Conservation (phyloP, 2,329 filamentous ascomycete species). For the Dactylella cylindrospora region DNA sequence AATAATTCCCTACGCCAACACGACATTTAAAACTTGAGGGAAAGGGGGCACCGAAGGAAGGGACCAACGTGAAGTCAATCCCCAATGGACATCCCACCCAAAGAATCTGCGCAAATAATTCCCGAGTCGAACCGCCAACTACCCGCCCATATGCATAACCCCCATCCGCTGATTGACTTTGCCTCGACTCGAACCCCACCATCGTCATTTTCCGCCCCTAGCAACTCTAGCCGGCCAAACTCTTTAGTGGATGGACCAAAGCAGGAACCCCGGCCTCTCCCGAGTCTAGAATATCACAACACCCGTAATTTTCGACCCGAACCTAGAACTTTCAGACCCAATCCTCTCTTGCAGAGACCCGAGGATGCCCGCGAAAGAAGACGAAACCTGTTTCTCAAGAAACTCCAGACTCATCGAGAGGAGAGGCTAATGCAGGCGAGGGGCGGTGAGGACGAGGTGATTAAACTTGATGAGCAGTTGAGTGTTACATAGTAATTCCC, state of each 20-base stretch:
- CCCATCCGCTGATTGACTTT: not conserved
- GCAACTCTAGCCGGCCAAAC: not conserved
- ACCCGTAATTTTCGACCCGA: conserved; percentile 44
- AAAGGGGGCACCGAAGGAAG: too few relatives aligned
- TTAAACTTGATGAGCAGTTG: not conserved
- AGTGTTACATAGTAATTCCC: not conserved
- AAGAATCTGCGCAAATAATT: too few relatives aligned
- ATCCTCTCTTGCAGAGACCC: conserved; percentile 63
- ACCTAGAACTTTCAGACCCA: conserved; percentile 58
- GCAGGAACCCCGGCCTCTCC: too few relatives aligned
- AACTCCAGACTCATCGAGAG: conserved; percentile 63
- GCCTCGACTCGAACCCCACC: not conserved
- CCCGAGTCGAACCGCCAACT: too few relatives aligned
- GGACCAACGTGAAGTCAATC: too few relatives aligned
- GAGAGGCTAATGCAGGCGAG: conserved; percentile 63
- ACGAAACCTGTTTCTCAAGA: conserved; percentile 69
- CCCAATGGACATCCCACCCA: too few relatives aligned
- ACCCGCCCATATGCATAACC: too few relatives aligned
- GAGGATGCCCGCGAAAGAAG: conserved; percentile 66
- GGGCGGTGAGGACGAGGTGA: conserved; percentile 64
- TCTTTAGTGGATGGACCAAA: not conserved
- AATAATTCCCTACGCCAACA: too few relatives aligned
- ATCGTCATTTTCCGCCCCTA: not conserved
- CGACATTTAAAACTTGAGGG: too few relatives aligned
- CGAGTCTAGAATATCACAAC: too few relatives aligned